Base-by-base conservation (phyloP, 164 flowering plant species). In the Magnolia kwangsiensis region DNA sequence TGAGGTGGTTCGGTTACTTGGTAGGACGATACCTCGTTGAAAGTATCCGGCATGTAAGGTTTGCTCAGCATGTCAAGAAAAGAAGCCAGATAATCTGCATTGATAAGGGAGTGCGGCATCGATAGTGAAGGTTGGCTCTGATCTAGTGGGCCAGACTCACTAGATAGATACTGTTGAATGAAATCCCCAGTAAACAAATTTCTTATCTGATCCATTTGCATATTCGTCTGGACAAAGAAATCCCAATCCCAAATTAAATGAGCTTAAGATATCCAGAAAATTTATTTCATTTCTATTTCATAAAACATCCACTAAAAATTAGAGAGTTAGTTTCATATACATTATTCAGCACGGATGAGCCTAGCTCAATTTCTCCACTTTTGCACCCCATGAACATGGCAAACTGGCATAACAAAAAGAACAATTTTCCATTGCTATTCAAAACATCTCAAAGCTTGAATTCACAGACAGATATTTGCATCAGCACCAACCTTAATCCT, bases 341-440 rank as follows among this genome's bases (percentile, higher is more conserved):
- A 75, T 83, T 84, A 37, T 73, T 63, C 10, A 27, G 49, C 72
- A 19, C 71, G 18, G 90, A 78, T 63, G 84, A 77, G 71, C 98
- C 97, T 1, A 95, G 75, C 81, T 95, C 97, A 14, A 95, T 87
- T 82, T 90, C 98, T 65, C 98, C 97, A 37, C 68, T 77, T 61
- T 70, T 74, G 86, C 92, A 89, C 8, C 95, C 92, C 89, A 90
- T 78, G 84, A 92, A 90, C 14, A 84, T 80, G 0, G 86, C 91
- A 16, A 80, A 82, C 97, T 91, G 84, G 63, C 50, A 11, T 50
- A n/a, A 65, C 67, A n/a, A 50, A 50, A 67, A 16, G 50, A 31
- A 67, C 61, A 11, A 7, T 55, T 11, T 55, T 55, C 16, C 61
- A 16, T 55, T 55, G 7, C 8, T 31, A 18, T 67, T 64, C 3